Evolutionary conservation across 805 yeast species (phyloP).

Genomic region (Torulaspora indica): DNA sequence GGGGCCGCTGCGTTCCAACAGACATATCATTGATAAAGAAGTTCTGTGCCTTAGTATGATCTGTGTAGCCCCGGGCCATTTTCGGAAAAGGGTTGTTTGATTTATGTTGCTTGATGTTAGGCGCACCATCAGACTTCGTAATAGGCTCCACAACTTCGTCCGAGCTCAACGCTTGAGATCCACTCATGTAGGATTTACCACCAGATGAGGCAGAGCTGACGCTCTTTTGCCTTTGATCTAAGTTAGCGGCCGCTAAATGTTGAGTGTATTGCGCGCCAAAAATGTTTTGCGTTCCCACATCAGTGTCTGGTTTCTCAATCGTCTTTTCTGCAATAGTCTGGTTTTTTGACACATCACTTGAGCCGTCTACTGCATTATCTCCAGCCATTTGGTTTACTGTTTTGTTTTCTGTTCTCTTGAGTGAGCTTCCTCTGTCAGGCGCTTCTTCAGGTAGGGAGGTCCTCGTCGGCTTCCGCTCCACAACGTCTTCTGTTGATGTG

Average conservation of each 20-base stretch:
- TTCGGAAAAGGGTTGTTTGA: slow-evolving; percentile 36
- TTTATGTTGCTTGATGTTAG: slow-evolving; percentile 29
- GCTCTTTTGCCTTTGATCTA: slow-evolving; percentile 22
- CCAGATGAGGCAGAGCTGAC: slow-evolving; percentile 23
- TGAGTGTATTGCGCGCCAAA: slow-evolving; percentile 1
- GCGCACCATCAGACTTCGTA: slow-evolving; percentile 6
- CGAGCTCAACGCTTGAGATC: slow-evolving; percentile 7
- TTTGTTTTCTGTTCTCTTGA: neutral
- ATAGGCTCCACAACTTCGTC: slow-evolving; percentile 12
- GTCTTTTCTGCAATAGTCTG: slow-evolving; percentile 2
- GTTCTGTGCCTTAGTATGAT: slow-evolving; percentile 1
- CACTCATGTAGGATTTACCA: slow-evolving; percentile 15
- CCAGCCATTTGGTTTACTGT: neutral
- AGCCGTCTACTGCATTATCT: neutral
- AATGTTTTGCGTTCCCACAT: neutral
- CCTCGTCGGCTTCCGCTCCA: neutral
- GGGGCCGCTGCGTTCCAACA: neutral
- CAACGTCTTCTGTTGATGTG: neutral
- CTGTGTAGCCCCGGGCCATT: slow-evolving; percentile 13
- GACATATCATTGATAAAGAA: slow-evolving; percentile 5
- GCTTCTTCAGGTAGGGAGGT: neutral
- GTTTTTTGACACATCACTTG: neutral
- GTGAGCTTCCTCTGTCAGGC: neutral
- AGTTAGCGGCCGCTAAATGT: slow-evolving; percentile 10
- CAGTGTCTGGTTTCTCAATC: neutral